phyloP scores from a whole-genome alignment of 768 basidiomycete species.

The Rubroboletus satanas region DNA sequence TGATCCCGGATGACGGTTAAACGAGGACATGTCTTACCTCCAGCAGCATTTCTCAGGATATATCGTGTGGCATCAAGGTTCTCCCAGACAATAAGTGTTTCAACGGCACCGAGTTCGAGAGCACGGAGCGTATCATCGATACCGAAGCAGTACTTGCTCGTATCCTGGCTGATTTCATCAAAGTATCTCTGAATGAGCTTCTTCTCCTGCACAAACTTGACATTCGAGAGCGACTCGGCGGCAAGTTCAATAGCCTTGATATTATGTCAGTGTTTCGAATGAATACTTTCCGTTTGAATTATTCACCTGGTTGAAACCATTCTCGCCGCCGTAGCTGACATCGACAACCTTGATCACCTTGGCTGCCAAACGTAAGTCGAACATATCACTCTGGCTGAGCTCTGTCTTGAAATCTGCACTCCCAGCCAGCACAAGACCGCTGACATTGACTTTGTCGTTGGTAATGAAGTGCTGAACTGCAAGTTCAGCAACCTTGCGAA shows the following conservation, averaged over 20 bases:
- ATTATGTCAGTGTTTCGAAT: neutral
- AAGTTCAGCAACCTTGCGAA: constrained; percentile 95
- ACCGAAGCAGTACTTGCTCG: constrained; percentile 95
- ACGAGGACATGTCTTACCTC: constrained; percentile 47
- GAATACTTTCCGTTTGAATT: neutral
- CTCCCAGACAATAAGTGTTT: constrained; percentile 98
- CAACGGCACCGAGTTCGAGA: constrained; percentile 92
- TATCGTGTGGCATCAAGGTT: constrained; percentile 91
- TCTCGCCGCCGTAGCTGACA: constrained; percentile 97
- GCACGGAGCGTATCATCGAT: constrained; percentile 95
- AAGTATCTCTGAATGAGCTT: constrained; percentile 97
- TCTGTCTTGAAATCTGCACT: constrained; percentile 99
- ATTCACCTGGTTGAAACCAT: constrained; percentile 96
- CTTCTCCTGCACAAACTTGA: constrained; percentile 99
- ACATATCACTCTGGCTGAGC: constrained; percentile 93
- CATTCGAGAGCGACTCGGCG: constrained; percentile 92
- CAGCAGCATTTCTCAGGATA: constrained; percentile 85
- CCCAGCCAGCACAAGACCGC: constrained; percentile 92
- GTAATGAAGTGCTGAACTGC: constrained; percentile 99
- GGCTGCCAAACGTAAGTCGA: constrained; percentile 80
- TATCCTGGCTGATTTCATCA: constrained; percentile 98
- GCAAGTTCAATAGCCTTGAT: constrained; percentile 91
- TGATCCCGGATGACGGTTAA: neutral
- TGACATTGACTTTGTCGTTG: constrained; percentile 96
- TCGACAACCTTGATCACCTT: constrained; percentile 99